Base-by-base conservation (phyloP, 257 asterid species). In the Fraxinus americana region DNA sequence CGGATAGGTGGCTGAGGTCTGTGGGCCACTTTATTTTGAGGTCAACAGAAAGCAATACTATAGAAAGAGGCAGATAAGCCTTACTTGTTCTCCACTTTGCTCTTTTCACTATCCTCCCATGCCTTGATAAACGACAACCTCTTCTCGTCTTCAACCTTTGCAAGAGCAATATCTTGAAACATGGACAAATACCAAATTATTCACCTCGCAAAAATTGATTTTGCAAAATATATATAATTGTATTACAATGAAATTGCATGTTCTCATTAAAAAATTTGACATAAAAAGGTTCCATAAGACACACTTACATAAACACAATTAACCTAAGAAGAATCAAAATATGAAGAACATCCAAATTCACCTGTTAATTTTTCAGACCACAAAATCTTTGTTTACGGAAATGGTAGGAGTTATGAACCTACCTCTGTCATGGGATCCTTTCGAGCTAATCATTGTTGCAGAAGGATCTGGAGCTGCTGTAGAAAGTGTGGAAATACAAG, bases 361-460 rank as follows among this genome's bases (percentile, higher is more conserved):
- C 0, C 5, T 54, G 65, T 54, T 54, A 19, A 54, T 17, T 54
- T 54, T n/a, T 23, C 25, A 59, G 29, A 23, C 30, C 12, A 48
- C 21, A 7, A 59, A 59, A 8, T 59, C 4, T 7, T 21, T 9
- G 67, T 48, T 48, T 4, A 48, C 4, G 21, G 16, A 48, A 48
- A 48, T 59, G 67, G 29, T n/a, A 75, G 43, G 19, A 61, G 12
- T 34, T 66, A 63, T 25, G 7, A 48, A 8, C 75, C 0, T 67
- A 92, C 98, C 98, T 93, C 97, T 85, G 74, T 92, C 96, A 30
- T 82, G 84, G 35, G 97, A 93, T 57, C 93, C 91, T 70, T 89
- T 91, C 50, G 92, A 73, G 80, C 69, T 75, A 76, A 85, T 89
- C 86, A 73, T 86, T 43, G 63, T 80, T 59, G 29, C 67, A 19